Base-by-base conservation (phyloP, 768 basidiomycete species). In the Tricholoma saponaceum region DNA sequence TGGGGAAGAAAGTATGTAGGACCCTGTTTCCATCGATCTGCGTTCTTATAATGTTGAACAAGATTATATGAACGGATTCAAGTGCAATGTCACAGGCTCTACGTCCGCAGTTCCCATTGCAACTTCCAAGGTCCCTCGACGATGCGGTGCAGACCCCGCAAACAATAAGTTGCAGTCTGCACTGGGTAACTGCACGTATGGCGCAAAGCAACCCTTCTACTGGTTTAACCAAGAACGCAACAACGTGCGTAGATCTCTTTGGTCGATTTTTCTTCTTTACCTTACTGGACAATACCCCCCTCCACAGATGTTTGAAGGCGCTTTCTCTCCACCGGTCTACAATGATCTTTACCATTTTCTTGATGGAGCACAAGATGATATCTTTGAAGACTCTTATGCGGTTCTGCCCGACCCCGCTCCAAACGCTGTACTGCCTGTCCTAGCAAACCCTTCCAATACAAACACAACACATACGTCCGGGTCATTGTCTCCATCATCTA, bases 51-150 rank as follows among this genome's bases (percentile, higher is more conserved):
- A 16, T 41, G 35, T 43, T 8, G 25, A 47, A 47, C 5, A 3
- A 84, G 83, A 83, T 64, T 89, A 87, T 69, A 89, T 89, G 87
- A 89, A 83, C 54, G 86, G 83, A 4, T 89, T 89, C 77, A 79
- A 79, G 58, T 90, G 89, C 70, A 79, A 81, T 56, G 66, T 89
- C 51, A 83, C 82, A 0, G 72, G 73, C 30, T 74, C 83, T 2
- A 81, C 78, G 0, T 84, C 84, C 2, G 76, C 62, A 26, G 77
- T 80, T 2, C 66, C 79, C 0, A 72, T 87, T 12, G 85, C 85
- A 0, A 74, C 76, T 16, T 70, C 87, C 32, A 74, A 85, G 59
- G 69, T 88, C 14, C 72, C 88, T n/a, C 78, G 83, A 18, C 80
- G 87, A 30, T 90, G 89, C 58, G 86, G 85, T 0, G 75, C 78